Base-by-base conservation (phyloP, 306 rosid genomes). In the Crotalaria pallida region DNA sequence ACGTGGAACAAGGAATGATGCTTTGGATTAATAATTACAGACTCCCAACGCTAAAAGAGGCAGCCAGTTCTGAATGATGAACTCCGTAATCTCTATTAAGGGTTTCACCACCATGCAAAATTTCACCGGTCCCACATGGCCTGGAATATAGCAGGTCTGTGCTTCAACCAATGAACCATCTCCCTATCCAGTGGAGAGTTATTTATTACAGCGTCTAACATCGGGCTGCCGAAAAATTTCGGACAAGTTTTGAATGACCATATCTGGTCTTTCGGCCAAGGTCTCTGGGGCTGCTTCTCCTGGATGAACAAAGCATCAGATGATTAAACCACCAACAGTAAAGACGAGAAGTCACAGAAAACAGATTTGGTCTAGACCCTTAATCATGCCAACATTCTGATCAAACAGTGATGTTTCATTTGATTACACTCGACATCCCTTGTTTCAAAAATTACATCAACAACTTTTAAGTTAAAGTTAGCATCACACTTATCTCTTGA, bases 141-240 rank as follows among this genome's bases (percentile, higher is more conserved):
- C 63, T 87, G 96, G 86, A 71, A 91, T 76, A 84, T 72, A 66
- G 96, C 82, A 41, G 85, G 84, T 83, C 99, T 89, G 75, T 89
- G 96, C 82, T 80, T 95, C 80, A 95, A 79, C 99, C 99, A 95
- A 17, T 88, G 97, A 81, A 91, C 88, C 99, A 95, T 75, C 58
- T 95, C 99, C 81, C 69, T 75, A 85, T 95, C 99, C 82, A 91
- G 67, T 18, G 84, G 58, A 65, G 88, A 45, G 56, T 82, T 85
- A 72, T 72, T 79, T 64, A 89, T 69, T 38, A 87, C 92, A 16
- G 93, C 78, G 31, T 95, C 99, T 58, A 95, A 83, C 96, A 89
- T 91, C 2, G 99, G 99, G 83, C 99, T 95, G 64, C 97, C 96
- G 60, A 95, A 61, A 65, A 95, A 65, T 71, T 82, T 91, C 0